Evolutionary conservation across 2,329 filamentous ascomycete species (phyloP), one percentile per base, ranked within the genome.

Genomic region (Exophiala alcalophila): DNA sequence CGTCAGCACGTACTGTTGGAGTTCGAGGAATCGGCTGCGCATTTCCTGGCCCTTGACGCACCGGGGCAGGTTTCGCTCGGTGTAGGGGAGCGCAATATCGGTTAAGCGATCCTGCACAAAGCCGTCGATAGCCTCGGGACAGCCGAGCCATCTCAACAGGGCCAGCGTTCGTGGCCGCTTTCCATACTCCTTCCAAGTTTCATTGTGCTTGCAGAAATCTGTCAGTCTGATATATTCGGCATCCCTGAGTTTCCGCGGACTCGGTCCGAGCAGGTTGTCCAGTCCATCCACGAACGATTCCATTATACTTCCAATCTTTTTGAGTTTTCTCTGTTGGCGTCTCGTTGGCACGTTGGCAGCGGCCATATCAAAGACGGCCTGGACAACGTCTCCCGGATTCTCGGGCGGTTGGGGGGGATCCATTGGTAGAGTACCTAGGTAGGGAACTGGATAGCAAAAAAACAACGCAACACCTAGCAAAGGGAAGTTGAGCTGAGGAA

Each of bases 61-160:
- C 21, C 40, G 32, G 26, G 51, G 40, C 24, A 54, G 38, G 29
- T 52, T 54, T 8, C 40, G 21, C 21, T 48, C 47, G 11, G 45
- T 52, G 26, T 52, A 56, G 11, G 54, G 54, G 11, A 57, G 27
- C n/a, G 40, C 46, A 20, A 54, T 42, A 32, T 57, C 54, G 12
- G 24, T 44, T 15, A 56, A 37, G 15, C 42, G 33, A 21, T 48
- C 40, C 18, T 28, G 23, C 18, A 56, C 42, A 38, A 57, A 57
- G 16, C 14, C 28, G 12, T 55, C 48, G 21, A 54, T 47, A 30
- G 36, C 41, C 16, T 56, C 50, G n/a, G 44, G n/a, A 29, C 34
- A 37, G 15, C 42, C 40, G 9, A 53, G 52, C 41, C 55, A 52
- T 14, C 42, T 44, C 14, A 57, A 47, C 7, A 57, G n/a, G n/a